Evolutionary conservation across 768 basidiomycete genomes (phyloP), one percentile per base, ranked within the genome.

Genomic region (Termitomyces sp.): DNA sequence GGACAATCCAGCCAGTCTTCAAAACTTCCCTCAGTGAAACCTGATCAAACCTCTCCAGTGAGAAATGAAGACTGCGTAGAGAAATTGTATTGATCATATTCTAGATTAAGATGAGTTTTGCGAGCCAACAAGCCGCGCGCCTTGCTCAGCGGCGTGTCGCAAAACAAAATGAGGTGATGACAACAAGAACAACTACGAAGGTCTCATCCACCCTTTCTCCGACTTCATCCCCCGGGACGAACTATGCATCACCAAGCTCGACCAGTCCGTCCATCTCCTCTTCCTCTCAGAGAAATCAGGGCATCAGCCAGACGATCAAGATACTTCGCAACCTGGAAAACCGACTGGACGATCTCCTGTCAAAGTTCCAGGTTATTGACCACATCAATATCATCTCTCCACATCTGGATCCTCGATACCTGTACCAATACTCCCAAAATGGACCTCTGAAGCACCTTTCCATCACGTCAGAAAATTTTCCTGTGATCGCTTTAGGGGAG

Each of bases 61-160:
- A 26, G 51, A 16, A 5, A 26, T 38, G 51, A 26, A 10, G 12
- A 13, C 3, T 24, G n/a, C 12, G 6, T 18, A n/a, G 0, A 26
- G 13, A 5, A 36, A 26, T 9, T 35, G 20, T 16, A 20, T 30
- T 50, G 10, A 51, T n/a, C 10, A 52, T 26, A 3, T 14, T n/a
- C 6, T 18, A 56, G 54, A 30, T 20, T 12, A 56, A 49, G 45
- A 56, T 56, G 20, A 38, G 35, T 16, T 40, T 42, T 10, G 45
- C 55, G 35, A 48, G 55, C 20, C 55, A 56, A 42, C 55, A 56
- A 56, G 47, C 55, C 1, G 44, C 44, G 26, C 43, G 35, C 24
- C 45, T 36, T 20, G 54, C 35, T 28, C 45, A 55, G 26, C 32
- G 22, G 16, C 45, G 47, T 22, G 26, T 20, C 20, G 16, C 13